Conservation (phyloP, 805 yeast species). For the Myxozyma sirexii region DNA sequence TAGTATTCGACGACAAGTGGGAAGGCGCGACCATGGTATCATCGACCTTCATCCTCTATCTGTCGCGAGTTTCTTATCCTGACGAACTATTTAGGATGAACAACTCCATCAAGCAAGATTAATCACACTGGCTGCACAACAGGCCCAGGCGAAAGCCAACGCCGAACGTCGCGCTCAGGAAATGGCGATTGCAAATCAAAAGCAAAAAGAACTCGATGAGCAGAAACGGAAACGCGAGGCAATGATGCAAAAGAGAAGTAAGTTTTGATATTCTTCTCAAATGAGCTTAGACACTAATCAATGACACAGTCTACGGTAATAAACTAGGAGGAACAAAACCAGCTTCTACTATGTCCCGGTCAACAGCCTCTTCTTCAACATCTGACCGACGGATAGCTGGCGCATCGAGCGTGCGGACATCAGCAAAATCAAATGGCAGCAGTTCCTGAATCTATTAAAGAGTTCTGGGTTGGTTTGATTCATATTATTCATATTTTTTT, state of each 20-base stretch:
- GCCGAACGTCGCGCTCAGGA: slow-evolving; percentile 26
- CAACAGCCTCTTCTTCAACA: neutral
- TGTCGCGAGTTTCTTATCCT: neutral
- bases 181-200: slow-evolving; percentile 6
- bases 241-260: slow-evolving; percentile 28
- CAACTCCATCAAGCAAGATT: slow-evolving; percentile 34
- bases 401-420: neutral
- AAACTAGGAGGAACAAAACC: slow-evolving; percentile 12
- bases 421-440: neutral
- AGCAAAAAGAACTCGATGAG: slow-evolving; percentile 20
- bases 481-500: neutral
- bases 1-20: slow-evolving; percentile 38
- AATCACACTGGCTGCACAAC: slow-evolving; percentile 15
- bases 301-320: slow-evolving; percentile 26
- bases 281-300: too few relatives aligned
- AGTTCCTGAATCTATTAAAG: neutral
- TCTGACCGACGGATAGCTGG: neutral
- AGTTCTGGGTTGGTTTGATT: neutral
- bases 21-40: slow-evolving; percentile 38
- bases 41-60: neutral
- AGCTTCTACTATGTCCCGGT: neutral
- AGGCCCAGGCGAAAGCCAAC: slow-evolving; percentile 16
- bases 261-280: neutral
- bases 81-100: slow-evolving; percentile 30
- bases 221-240: slow-evolving; percentile 41